Base-by-base conservation (phyloP, 2,329 filamentous ascomycete genomes). In the Gnomoniopsis sp. region DNA sequence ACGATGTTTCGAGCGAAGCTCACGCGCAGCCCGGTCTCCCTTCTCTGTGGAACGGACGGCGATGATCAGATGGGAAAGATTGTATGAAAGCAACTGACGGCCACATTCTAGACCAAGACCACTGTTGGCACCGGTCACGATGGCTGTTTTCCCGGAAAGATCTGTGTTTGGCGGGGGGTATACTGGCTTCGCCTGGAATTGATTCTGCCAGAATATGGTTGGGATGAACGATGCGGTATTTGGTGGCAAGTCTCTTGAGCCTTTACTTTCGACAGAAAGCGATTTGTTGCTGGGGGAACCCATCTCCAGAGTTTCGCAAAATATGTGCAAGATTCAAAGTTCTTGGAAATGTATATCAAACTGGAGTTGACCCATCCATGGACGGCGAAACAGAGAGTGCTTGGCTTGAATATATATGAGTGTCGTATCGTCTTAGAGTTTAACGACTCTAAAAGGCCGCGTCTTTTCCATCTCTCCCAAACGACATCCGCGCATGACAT, bases 41-140 rank as follows among this genome's bases (percentile, higher is more conserved):
- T 75, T 79, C 4, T 67, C 59, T 0, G 61, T 34, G 2, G 72
- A 77, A 2, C 81, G 78, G 1, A 80, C 78, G 6, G 74, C 78
- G 3, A 83, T 66, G 57, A 84, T 74, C 11, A 84, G 67, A 22
- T 70, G 73, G 2, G 72, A 72, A 14, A 81, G 68, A 1, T 68
- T 66, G 10, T 75, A 62, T 0, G 65, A 62, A 17, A 74, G 66
- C 19, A 77, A 65, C 57, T 76, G 72, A 3, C 64, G 64, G 8
- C 67, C 66, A 14, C 67, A 65, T 66, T 76, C 74, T 6, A 74
- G 64, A 12, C 75, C 74, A 2, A 77, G 65, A 0, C 74, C 74
- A n/a, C 65, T 67, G 55, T 74, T 77, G 1, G 71, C 64, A 2
- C 74, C 74, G 0, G 75, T 76, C 6, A 77, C 66, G 33, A 77